phyloP scores from a whole-genome alignment of 805 yeast genomes.

The Ogataea allantospora region DNA sequence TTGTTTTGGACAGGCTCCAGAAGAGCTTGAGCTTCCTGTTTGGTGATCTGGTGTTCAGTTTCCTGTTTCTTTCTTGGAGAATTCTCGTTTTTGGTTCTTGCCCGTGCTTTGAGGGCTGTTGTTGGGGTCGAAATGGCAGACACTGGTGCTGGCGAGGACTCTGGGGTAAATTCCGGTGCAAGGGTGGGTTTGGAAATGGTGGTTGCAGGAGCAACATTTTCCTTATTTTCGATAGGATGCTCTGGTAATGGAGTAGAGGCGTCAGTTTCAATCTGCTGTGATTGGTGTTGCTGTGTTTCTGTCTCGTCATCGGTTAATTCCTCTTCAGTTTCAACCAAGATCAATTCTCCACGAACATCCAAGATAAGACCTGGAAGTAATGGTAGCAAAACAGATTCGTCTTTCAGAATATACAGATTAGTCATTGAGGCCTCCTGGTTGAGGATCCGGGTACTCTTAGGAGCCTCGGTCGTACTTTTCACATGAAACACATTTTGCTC shows the following conservation, averaged over 20 bases:
- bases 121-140: slow-evolving; percentile 4
- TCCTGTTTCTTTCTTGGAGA: slow-evolving; percentile 8
- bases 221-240: background rate
- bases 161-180: slow-evolving; percentile 4
- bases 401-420: slow-evolving; percentile 55
- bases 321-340: slow-evolving; percentile 22
- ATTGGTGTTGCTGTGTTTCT: slow-evolving; percentile 12
- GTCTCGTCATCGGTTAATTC: slow-evolving; percentile 13
- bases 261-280: slow-evolving; percentile 8
- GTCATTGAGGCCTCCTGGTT: slow-evolving; percentile 42
- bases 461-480: slow-evolving; percentile 11
- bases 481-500: slow-evolving; percentile 22
- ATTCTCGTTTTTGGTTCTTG: slow-evolving; percentile 6
- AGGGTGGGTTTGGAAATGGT: background rate
- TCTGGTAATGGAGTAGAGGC: background rate
- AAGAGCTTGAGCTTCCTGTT: slow-evolving; percentile 29
- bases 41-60: slow-evolving; percentile 7
- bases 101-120: slow-evolving; percentile 4
- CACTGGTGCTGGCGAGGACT: slow-evolving; percentile 6
- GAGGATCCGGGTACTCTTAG: slow-evolving; percentile 34
- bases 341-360: slow-evolving; percentile 67
- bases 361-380: slow-evolving; percentile 57
- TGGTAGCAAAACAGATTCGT: slow-evolving; percentile 67
- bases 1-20: slow-evolving; percentile 36
- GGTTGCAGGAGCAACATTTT: slow-evolving; percentile 1